These are phyloP conservation scores for Polysphondylium violaceum DNA, from an alignment of 78 protist genomes.

Conservation along the genomic window DNA sequence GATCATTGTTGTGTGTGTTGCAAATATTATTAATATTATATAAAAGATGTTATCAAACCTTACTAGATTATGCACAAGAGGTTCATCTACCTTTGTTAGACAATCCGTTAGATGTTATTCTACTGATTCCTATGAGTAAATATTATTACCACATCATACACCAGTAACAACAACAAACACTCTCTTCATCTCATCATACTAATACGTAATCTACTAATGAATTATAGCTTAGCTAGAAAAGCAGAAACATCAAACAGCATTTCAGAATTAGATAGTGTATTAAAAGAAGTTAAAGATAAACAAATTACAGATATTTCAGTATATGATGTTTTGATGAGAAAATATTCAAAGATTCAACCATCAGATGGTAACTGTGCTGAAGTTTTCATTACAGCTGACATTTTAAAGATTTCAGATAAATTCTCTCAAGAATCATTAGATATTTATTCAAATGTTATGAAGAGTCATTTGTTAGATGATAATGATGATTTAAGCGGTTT, in stretches of 20 bases:
- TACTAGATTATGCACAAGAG: too few species aligned
- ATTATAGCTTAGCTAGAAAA: conserved; percentile 4
- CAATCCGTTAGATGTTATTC: too few species aligned
- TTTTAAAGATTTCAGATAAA: background rate
- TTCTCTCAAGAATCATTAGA: conserved; percentile 24
- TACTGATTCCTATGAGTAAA: too few species aligned
- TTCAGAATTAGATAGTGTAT: conserved; percentile 4
- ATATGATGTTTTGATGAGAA: conserved; percentile 1
- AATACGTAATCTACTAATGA: too few species aligned
- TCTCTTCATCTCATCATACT: too few species aligned
- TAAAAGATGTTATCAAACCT: too few species aligned
- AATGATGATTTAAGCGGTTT: background rate
- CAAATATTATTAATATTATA: too few species aligned
- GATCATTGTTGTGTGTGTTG: too few species aligned
- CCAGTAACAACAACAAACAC: too few species aligned
- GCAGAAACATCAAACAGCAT: background rate
- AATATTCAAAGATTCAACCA: conserved; percentile 7
- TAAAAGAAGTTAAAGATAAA: conserved; percentile 17
- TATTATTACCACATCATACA: too few species aligned
- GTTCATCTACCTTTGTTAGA: too few species aligned
- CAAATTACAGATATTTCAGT: conserved; percentile 11
- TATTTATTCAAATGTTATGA: background rate
- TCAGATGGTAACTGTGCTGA: conserved; percentile 21
- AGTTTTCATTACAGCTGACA: background rate
- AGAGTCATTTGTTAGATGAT: conserved; percentile 1